These are phyloP conservation scores for Atractiella rhizophila DNA, from an alignment of 768 basidiomycete genomes.

Conservation along the genomic window DNA sequence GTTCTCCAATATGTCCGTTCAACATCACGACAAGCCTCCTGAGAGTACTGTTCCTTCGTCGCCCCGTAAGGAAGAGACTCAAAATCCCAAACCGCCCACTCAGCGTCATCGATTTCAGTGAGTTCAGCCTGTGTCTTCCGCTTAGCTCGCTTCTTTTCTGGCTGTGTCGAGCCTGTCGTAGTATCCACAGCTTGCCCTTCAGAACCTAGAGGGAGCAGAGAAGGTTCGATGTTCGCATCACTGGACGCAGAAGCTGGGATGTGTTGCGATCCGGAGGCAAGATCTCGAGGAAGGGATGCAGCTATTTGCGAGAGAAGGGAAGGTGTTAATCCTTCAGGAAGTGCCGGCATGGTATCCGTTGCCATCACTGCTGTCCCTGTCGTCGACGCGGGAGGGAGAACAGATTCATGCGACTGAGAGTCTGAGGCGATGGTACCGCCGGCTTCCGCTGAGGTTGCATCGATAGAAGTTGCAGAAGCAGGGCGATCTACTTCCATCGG, in stretches of 20 bases:
- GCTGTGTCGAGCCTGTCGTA: slow-evolving; percentile 21
- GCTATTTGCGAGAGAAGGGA: no score
- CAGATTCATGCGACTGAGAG: neutral
- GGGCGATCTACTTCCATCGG: neutral
- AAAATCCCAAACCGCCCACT: slow-evolving; percentile 15
- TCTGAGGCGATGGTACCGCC: neutral
- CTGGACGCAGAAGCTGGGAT: neutral
- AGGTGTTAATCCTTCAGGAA: no score
- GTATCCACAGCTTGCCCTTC: slow-evolving; percentile 21
- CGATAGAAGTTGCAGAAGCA: neutral
- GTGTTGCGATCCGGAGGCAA: no score
- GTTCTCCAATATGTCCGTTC: slow-evolving; percentile 84
- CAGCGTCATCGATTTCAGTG: slow-evolving; percentile 9
- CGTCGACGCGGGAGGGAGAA: neutral
- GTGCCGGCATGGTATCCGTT: no score
- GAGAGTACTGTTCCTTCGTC: slow-evolving; percentile 42
- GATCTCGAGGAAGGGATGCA: no score
- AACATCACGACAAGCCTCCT: slow-evolving; percentile 60
- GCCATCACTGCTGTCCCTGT: neutral
- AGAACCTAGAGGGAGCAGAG: slow-evolving; percentile 22
- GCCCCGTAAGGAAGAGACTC: slow-evolving; percentile 11
- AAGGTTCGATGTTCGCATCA: neutral
- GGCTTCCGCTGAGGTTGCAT: neutral
- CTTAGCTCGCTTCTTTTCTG: no score
- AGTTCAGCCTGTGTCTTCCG: slow-evolving; percentile 2